These are phyloP conservation scores for Diaporthe vexans DNA, from an alignment of 2,329 filamentous ascomycete genomes.

Conservation along the genomic window DNA sequence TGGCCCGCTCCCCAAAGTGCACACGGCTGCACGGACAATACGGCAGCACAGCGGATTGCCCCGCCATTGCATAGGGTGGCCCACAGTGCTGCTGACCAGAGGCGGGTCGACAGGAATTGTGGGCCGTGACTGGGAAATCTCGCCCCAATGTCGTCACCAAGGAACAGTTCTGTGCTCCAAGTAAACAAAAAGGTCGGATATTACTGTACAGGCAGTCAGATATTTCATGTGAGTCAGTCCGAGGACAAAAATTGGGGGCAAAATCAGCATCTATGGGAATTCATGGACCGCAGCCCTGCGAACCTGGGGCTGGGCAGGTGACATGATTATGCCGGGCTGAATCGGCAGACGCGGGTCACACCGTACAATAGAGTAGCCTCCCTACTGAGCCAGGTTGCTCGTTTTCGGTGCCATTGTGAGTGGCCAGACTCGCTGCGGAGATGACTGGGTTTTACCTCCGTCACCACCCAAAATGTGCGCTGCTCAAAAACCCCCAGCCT, in stretches of 20 bases:
- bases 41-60: not conserved
- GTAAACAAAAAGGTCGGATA: not conserved
- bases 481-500: conserved; percentile 22
- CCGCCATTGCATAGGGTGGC: conserved; percentile 1
- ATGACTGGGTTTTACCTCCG: conserved; percentile 25
- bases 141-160: conserved; percentile 19
- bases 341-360: conserved; percentile 24
- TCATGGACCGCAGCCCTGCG: not conserved
- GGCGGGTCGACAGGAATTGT: conserved; percentile 22
- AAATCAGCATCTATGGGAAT: not conserved
- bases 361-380: not conserved
- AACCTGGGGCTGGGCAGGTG: conserved; percentile 14
- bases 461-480: conserved; percentile 21
- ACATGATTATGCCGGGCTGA: conserved; percentile 10
- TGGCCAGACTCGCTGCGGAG: conserved; percentile 11
- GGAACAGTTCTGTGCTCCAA: not conserved
- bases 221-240: not conserved
- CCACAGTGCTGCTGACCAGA: not conserved
- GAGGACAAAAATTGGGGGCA: not conserved
- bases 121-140: conserved; percentile 7
- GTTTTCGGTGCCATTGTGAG: conserved; percentile 15
- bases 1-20: not conserved
- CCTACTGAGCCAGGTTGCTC: not conserved
- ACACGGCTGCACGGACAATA: conserved; percentile 6
- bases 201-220: not conserved